A percentile compares a stretch with the other conserved stretches of the same genome.
These are phyloP conservation scores for Ophiocordyceps camponoti-saundersi DNA, from an alignment of 2,329 filamentous ascomycete species.

Conservation along the genomic window DNA sequence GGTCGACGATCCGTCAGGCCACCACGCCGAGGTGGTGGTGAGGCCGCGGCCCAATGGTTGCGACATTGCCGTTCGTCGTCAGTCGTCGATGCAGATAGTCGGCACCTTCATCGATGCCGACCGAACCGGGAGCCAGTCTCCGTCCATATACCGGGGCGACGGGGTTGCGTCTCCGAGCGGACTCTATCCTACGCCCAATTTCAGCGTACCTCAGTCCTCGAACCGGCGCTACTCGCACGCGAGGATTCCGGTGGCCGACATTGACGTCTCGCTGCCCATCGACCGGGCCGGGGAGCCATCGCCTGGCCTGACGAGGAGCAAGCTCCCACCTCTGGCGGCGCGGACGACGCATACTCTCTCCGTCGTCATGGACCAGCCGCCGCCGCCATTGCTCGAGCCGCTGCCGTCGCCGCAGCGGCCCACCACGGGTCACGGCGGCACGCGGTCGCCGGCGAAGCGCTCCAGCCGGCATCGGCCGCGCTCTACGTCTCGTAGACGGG, in stretches of 20 bases:
- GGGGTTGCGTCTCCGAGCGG: conserved; percentile 3
- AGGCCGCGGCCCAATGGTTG: conserved; percentile 33
- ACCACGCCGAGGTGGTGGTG: conserved; percentile 14
- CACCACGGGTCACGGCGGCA: conserved; percentile 8
- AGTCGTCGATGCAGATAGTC: conserved; percentile 29
- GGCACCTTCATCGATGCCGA: conserved; percentile 22
- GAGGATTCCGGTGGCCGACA: conserved; percentile 10
- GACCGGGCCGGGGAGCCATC: conserved; percentile 2
- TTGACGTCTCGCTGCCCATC: conserved; percentile 3
- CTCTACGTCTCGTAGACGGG: conserved; percentile 2
- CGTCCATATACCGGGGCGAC: conserved; percentile 5
- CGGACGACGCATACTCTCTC: conserved; percentile 33
- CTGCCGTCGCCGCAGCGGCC: conserved; percentile 12
- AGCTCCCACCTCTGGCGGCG: conserved; percentile 26
- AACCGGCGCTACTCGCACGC: conserved; percentile 27
- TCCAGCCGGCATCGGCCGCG: not conserved
- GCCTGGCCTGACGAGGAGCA: conserved; percentile 13
- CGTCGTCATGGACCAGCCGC: conserved; percentile 35
- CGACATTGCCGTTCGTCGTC: conserved; percentile 31
- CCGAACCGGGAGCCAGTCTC: not conserved
- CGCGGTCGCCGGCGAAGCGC: conserved; percentile 1
- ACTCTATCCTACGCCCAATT: conserved; percentile 26
- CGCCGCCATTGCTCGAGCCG: conserved; percentile 15
- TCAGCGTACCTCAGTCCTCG: conserved; percentile 31
- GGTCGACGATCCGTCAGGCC: conserved; percentile 12